These are phyloP conservation scores for Tetrahymena malaccensis DNA, from an alignment of 73 alveolate genomes.

Conservation along the genomic window DNA sequence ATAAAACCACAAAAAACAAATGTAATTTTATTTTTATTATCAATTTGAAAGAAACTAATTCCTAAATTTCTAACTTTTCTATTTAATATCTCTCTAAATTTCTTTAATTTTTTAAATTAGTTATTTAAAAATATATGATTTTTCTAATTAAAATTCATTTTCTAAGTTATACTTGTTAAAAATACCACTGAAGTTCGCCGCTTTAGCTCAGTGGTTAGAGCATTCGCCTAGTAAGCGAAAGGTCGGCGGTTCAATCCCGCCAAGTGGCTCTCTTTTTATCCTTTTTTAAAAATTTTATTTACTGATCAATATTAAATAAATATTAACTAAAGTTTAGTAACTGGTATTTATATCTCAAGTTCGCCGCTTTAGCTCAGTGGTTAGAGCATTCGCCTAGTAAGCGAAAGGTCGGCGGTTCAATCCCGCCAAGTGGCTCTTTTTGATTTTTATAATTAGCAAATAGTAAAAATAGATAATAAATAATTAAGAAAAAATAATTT, in stretches of 20 bases:
- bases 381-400: constrained; percentile 1
- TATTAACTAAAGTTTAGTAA: background rate
- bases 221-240: background rate
- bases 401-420: constrained; percentile 4
- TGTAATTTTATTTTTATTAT: no score
- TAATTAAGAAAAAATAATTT: no score
- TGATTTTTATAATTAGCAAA: no score
- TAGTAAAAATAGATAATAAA: no score
- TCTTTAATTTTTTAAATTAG: no score
- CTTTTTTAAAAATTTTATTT: background rate
- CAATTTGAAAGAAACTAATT: no score
- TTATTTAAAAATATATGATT: no score
- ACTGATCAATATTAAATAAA: background rate
- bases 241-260: background rate
- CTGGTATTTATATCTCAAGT: background rate
- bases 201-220: background rate
- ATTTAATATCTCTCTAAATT: no score
- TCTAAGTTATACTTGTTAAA: no score
- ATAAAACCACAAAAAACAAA: no score
- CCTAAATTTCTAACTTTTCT: no score
- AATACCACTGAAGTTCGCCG: background rate
- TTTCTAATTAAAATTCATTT: no score
- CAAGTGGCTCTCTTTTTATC: background rate
- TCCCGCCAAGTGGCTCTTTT: constrained; percentile 1
- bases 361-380: constrained; percentile 2